phyloP scores from a whole-genome alignment of 768 basidiomycete genomes.

The Lanmaoa rubissima region DNA sequence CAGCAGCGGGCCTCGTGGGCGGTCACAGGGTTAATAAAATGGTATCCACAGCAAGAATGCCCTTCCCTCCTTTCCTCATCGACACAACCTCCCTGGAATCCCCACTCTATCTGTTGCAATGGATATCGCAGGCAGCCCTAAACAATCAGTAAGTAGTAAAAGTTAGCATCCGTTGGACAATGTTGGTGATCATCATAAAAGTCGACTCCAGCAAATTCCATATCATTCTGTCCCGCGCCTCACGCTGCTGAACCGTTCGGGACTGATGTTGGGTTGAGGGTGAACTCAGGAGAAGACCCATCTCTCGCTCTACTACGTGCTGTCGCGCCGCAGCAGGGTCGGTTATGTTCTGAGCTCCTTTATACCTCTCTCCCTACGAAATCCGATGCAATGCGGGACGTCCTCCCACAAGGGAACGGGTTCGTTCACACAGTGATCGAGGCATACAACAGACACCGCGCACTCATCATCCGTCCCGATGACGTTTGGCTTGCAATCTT shows the following conservation, averaged over 20 bases:
- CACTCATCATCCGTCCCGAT: constrained; percentile 43
- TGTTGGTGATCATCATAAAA: neutral
- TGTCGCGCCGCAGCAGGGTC: neutral
- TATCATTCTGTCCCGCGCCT: neutral
- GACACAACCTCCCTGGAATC: too few relatives aligned
- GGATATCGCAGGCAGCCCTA: too few relatives aligned
- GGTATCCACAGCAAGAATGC: too few relatives aligned
- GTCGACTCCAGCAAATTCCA: neutral
- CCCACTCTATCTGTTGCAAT: too few relatives aligned
- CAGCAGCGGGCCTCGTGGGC: too few relatives aligned
- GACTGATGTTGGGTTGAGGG: neutral
- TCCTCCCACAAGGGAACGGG: constrained; percentile 24
- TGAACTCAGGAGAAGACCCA: neutral
- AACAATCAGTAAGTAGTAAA: too few relatives aligned
- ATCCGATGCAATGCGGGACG: constrained; percentile 6
- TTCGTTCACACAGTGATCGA: constrained; percentile 29
- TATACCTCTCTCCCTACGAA: neutral
- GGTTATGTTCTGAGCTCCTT: neutral
- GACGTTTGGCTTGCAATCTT: constrained; percentile 39
- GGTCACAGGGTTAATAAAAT: too few relatives aligned
- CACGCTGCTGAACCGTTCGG: neutral
- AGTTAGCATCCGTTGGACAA: too few relatives aligned
- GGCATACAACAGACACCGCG: constrained; percentile 27
- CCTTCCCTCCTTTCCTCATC: too few relatives aligned
- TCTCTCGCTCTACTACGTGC: neutral